These are phyloP conservation scores for Phaeophleospora eucalypticola DNA, from an alignment of 2,329 filamentous ascomycete genomes.

Conservation along the genomic window DNA sequence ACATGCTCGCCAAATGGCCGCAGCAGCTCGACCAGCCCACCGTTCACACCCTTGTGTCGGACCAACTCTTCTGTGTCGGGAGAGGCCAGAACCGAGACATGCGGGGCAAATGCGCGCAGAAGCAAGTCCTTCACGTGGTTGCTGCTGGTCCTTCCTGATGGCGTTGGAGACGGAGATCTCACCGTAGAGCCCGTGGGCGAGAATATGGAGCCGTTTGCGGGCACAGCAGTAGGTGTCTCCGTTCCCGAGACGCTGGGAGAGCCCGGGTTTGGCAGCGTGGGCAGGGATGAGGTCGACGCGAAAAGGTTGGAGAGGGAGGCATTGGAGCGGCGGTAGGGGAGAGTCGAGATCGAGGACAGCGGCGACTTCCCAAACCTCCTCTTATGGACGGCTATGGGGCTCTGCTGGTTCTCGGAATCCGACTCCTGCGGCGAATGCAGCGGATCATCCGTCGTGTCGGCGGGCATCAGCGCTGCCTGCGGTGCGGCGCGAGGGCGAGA, in stretches of 20 bases:
- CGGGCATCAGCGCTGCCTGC: constrained; percentile 49
- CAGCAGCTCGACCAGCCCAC: constrained; percentile 78
- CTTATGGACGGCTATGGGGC: constrained; percentile 59
- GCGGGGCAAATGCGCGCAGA: constrained; percentile 80
- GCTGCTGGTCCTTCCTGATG: constrained; percentile 39
- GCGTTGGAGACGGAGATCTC: constrained; percentile 36
- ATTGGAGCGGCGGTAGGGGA: constrained; percentile 53
- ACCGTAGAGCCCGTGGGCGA: constrained; percentile 40
- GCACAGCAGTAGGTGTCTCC: constrained; percentile 38
- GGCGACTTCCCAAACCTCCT: constrained; percentile 50
- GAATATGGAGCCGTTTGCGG: constrained; percentile 40
- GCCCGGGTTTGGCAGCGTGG: constrained; percentile 31
- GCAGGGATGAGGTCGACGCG: constrained; percentile 46
- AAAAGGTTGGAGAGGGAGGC: constrained; percentile 51
- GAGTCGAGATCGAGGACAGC: constrained; percentile 55
- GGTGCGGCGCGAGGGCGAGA: constrained; percentile 12
- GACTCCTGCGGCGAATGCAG: constrained; percentile 66
- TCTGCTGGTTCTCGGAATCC: constrained; percentile 55
- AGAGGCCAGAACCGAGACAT: constrained; percentile 83
- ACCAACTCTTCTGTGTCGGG: constrained; percentile 77
- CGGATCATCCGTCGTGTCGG: constrained; percentile 61
- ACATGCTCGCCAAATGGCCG: constrained; percentile 87
- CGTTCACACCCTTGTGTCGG: constrained; percentile 75
- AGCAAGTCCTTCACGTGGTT: constrained; percentile 62
- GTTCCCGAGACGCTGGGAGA: constrained; percentile 40